Evolutionary conservation across 1,284 basidiomycete species (phyloP).

Genomic region (Irpex lacteus): DNA sequence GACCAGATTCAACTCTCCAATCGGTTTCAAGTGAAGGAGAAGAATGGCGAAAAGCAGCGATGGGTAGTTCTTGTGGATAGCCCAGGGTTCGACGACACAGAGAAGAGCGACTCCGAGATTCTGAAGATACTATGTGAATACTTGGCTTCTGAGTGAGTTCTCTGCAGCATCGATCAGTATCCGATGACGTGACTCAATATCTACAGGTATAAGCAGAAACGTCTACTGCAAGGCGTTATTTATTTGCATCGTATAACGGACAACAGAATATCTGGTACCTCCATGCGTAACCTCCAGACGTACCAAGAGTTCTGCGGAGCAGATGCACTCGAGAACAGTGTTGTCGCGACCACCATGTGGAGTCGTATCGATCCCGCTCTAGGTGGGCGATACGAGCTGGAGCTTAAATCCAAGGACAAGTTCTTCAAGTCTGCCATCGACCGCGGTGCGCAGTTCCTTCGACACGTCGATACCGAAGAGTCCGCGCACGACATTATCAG

Average conservation of each 20-base stretch:
- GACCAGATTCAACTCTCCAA: constrained; percentile 13
- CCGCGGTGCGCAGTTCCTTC: constrained; percentile 15
- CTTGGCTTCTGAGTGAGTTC: constrained; percentile 12
- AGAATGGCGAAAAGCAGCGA: neutral
- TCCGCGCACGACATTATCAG: constrained; percentile 18
- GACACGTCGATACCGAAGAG: constrained; percentile 15
- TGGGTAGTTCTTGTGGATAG: constrained; percentile 31
- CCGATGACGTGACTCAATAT: neutral
- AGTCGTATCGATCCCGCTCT: constrained; percentile 31
- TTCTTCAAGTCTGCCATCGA: constrained; percentile 23
- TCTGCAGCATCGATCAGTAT: neutral
- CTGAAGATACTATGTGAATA: constrained; percentile 16
- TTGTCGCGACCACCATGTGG: constrained; percentile 55
- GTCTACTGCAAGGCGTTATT: constrained; percentile 15
- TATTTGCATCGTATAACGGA: constrained; percentile 22
- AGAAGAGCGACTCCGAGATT: constrained; percentile 29
- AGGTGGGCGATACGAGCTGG: constrained; percentile 13
- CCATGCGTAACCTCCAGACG: constrained; percentile 16
- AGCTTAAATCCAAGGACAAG: constrained; percentile 13
- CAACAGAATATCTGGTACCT: constrained; percentile 16
- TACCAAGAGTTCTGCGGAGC: constrained; percentile 18
- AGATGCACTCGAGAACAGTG: constrained; percentile 26
- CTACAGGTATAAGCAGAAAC: constrained; percentile 10
- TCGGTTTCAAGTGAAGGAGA: constrained; percentile 23
- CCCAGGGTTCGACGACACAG: constrained; percentile 36